Base-by-base conservation (phyloP, 176 grass and related monocot species). In the Urochloa ruziziensis region DNA sequence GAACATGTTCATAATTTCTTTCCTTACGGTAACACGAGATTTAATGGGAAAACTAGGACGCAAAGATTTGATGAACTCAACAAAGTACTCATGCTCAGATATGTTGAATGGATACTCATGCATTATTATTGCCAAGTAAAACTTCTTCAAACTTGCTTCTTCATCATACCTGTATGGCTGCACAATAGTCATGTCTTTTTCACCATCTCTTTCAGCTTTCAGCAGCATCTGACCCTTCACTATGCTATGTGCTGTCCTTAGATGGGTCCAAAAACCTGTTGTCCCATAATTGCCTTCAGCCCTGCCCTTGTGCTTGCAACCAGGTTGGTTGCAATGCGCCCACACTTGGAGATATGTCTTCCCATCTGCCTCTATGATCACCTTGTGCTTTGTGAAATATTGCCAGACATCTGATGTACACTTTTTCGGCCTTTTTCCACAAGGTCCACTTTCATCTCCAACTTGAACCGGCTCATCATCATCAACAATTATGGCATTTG, bases 101-200 rank as follows among this genome's bases (percentile, higher is more conserved):
- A 77, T 77, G 17, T 12, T 33, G 35, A 77, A 77, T 5, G n/a
- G 73, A 59, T 77, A 56, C 73, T 77, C 73, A 56, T 77, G 73
- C 73, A 77, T 77, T 3, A 77, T 32, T 54, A 77, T 32, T 12
- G 42, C 42, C 9, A 56, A 32, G 33, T 33, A 21, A n/a, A 78
- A 59, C 25, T 78, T 78, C 11, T 16, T 60, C 23, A 27, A 27
- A 13, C 48, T 78, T 7, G 6, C 36, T 2, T 25, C 25, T 53
- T 78, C 74, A 56, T 78, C 74, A 78, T 78, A 78, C 74, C 27
- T 78, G 48, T 56, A 78, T 30, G 74, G 21, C 34, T 30, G 48
- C 24, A 39, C 15, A 39, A 23, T 10, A 24, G 34, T 47, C 10
- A 47, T 47, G 44, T 47, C 44, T 47, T 47, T 47, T 15, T 11